These are phyloP conservation scores for Tylopilus orsonianus DNA, from an alignment of 1,284 basidiomycete species.

Conservation along the genomic window DNA sequence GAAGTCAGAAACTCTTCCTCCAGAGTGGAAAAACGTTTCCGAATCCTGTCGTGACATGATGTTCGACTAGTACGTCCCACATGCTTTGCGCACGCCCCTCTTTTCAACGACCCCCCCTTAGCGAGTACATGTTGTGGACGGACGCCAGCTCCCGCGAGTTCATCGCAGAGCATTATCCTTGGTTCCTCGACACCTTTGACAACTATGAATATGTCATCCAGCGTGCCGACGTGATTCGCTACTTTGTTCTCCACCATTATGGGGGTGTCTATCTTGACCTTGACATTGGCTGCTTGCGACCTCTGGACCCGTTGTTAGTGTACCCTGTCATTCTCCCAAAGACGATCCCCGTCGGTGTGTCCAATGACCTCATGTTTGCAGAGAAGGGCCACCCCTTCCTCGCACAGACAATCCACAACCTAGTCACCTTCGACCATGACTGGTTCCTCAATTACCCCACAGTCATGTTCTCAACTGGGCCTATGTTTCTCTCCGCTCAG, in stretches of 20 bases:
- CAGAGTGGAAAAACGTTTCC: constrained; percentile 79
- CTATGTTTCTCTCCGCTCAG: constrained; percentile 90
- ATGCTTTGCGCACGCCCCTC: constrained; percentile 14
- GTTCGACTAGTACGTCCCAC: constrained; percentile 85
- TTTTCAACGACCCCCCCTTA: constrained; percentile 37
- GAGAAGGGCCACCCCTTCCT: constrained; percentile 88
- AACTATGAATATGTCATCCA: constrained; percentile 93
- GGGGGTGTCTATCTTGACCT: constrained; percentile 97
- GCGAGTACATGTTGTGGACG: constrained; percentile 97
- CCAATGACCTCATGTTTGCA: constrained; percentile 96
- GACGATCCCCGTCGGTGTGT: constrained; percentile 95
- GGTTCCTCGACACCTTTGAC: constrained; percentile 93
- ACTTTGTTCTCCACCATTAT: constrained; percentile 95
- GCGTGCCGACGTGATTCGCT: constrained; percentile 96
- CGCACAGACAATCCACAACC: constrained; percentile 89
- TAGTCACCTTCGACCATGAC: constrained; percentile 90
- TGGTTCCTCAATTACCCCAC: constrained; percentile 97
- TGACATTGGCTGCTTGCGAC: constrained; percentile 93
- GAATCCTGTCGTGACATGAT: constrained; percentile 84
- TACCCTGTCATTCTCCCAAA: constrained; percentile 91
- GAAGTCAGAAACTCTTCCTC: constrained; percentile 88
- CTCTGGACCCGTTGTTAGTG: constrained; percentile 84
- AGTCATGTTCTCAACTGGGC: constrained; percentile 99
- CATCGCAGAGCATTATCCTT: constrained; percentile 84
- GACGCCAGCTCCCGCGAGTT: constrained; percentile 90